These are phyloP conservation scores for Solanum chilense DNA, from an alignment of 257 asterid species.

Conservation along the genomic window DNA sequence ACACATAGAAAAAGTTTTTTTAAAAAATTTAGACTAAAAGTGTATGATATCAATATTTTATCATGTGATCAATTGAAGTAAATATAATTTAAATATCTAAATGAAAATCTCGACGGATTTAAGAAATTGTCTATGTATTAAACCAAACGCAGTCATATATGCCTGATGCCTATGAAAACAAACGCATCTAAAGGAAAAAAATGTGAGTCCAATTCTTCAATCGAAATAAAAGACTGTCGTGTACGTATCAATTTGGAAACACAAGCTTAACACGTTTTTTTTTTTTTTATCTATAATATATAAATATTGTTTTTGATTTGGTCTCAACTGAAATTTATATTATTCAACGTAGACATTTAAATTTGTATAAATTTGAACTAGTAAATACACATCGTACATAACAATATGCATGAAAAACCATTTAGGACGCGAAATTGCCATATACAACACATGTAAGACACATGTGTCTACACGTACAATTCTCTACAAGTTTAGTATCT, in stretches of 20 bases:
- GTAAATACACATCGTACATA: too few species aligned
- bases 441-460: not conserved
- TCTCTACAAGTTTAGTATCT: too few species aligned
- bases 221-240: too few species aligned
- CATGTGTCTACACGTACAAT: not conserved
- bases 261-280: not conserved
- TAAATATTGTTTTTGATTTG: too few species aligned
- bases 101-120: not conserved
- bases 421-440: not conserved
- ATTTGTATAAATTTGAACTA: too few species aligned
- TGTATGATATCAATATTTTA: not conserved
- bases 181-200: not conserved
- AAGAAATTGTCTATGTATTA: not conserved
- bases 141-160: not conserved
- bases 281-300: not conserved
- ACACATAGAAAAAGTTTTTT: not conserved
- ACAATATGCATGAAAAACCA: not conserved
- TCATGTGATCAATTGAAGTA: not conserved
- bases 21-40: not conserved
- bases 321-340: too few species aligned
- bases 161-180: not conserved
- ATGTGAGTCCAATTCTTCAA: not conserved
- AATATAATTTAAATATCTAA: not conserved
- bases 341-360: not conserved
- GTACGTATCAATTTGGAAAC: not conserved